Evolutionary conservation across 2,329 filamentous ascomycete genomes (phyloP), one percentile per base, ranked within the genome.

Genomic region (Xylaria sp.): DNA sequence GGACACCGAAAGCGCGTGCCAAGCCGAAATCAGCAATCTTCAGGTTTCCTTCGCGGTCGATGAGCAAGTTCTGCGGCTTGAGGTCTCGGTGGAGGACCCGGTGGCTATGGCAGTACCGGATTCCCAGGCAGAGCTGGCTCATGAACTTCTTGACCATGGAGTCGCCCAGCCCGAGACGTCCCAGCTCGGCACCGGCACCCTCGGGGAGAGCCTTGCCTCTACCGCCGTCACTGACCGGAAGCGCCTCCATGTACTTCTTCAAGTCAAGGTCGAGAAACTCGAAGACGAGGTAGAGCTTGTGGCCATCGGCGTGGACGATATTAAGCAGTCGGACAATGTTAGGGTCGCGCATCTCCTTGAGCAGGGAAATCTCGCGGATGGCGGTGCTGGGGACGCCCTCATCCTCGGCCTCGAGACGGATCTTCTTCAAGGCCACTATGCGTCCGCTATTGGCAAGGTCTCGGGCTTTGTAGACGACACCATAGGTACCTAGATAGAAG

Each of bases 241-340:
- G 82, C 6, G 91, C 84, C 74, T 96, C 92, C 91, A 96, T 96
- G 75, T 95, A 96, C 74, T 95, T 96, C 79, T 96, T 96, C 65
- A 96, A 79, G 67, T 96, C 92, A 53, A 93, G 81, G 69, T 96
- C 92, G 63, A 96, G 87, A 74, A 90, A 96, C 72, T 96, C 92
- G 61, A 92, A 90, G 64, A 96, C 92, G 44, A 96, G 88, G 74
- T 96, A 96, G 46, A 96, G 85, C 77, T 96, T 96, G 77, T 96
- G 91, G 52, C 92, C 91, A 71, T 96, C 92, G 69, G 92, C 91
- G 73, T 96, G 92, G 48, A 96, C 91, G 63, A 96, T 96, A 78
- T 96, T 96, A 69, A 92, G 76, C 40, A 96, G 84, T 60, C 86
- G 85, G 56, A 96, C 90, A 67, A 96, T 94, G 75, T 93, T 95